phyloP scores from a whole-genome alignment of 768 basidiomycete species.

The Boletus sp. region DNA sequence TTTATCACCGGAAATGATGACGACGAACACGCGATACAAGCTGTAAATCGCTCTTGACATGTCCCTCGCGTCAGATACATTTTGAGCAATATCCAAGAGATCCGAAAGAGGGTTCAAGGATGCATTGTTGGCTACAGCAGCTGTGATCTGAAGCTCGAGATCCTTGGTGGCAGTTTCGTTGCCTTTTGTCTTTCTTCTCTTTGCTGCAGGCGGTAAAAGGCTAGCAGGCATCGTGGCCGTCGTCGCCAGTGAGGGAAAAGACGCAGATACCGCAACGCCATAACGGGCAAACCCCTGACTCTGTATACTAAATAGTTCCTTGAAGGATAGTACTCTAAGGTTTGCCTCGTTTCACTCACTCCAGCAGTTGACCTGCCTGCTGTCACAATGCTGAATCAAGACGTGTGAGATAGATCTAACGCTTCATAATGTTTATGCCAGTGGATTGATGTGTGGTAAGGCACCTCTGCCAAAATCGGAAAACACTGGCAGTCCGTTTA shows the following conservation, averaged over 20 bases:
- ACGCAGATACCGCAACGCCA: neutral
- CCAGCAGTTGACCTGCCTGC: too few relatives aligned
- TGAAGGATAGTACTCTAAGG: too few relatives aligned
- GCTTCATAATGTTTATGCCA: too few relatives aligned
- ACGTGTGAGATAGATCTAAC: too few relatives aligned
- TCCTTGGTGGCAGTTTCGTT: conserved; percentile 33
- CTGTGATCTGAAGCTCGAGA: conserved; percentile 56
- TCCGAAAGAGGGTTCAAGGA: conserved; percentile 81
- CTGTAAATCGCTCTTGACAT: conserved; percentile 80
- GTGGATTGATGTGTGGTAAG: too few relatives aligned
- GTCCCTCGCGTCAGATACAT: conserved; percentile 48
- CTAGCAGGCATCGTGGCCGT: conserved; percentile 31
- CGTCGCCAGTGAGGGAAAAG: neutral
- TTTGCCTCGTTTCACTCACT: too few relatives aligned
- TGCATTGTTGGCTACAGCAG: conserved; percentile 48
- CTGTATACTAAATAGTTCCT: neutral
- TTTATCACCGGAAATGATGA: conserved; percentile 57
- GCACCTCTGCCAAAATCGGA: too few relatives aligned
- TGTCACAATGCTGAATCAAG: too few relatives aligned
- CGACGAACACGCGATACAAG: conserved; percentile 73
- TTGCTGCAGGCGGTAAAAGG: conserved; percentile 52
- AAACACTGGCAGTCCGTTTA: too few relatives aligned
- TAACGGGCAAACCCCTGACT: conserved; percentile 1
- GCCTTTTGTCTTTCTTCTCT: conserved; percentile 46
- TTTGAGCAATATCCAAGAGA: conserved; percentile 58